These are phyloP conservation scores for Pseudogymnoascus sp. DNA, from an alignment of 2,329 filamentous ascomycete species.

Conservation along the genomic window DNA sequence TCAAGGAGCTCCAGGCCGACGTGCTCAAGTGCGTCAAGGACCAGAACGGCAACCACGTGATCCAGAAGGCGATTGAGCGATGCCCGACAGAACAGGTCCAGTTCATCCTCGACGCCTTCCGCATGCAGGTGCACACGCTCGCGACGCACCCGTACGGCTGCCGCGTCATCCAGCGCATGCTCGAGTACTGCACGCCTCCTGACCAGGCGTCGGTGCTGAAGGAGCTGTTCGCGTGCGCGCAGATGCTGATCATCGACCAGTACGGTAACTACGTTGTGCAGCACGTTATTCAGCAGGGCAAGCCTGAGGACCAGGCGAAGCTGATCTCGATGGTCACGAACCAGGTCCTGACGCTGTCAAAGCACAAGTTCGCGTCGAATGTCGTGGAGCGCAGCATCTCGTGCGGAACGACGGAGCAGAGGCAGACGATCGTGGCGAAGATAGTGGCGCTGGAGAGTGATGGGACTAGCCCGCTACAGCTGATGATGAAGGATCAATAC, in stretches of 20 bases:
- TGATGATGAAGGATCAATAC: conserved; percentile 81
- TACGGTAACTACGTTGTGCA: conserved; percentile 97
- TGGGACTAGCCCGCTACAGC: conserved; percentile 60
- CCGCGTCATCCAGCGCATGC: conserved; percentile 82
- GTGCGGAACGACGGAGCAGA: conserved; percentile 59
- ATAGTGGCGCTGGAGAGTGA: conserved; percentile 52
- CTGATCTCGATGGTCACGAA: conserved; percentile 67
- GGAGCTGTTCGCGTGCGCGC: conserved; percentile 67
- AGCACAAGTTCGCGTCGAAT: conserved; percentile 95
- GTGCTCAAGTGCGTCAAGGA: conserved; percentile 73
- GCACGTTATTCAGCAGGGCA: conserved; percentile 75
- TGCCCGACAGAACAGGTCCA: conserved; percentile 70
- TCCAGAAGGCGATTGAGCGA: conserved; percentile 84
- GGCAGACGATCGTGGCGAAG: conserved; percentile 56
- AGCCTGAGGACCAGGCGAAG: conserved; percentile 58
- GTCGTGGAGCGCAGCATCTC: conserved; percentile 91
- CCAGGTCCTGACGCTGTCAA: conserved; percentile 67
- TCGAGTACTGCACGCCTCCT: conserved; percentile 68
- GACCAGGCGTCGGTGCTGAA: conserved; percentile 65
- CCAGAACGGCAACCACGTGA: conserved; percentile 90
- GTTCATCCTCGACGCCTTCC: conserved; percentile 77
- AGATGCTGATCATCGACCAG: conserved; percentile 70
- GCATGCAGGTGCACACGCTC: conserved; percentile 62
- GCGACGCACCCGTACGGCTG: conserved; percentile 80
- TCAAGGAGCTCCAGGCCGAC: conserved; percentile 71